Conservation (phyloP, 169 alveolate species). For the Cryptosporidium meleagridis region DNA sequence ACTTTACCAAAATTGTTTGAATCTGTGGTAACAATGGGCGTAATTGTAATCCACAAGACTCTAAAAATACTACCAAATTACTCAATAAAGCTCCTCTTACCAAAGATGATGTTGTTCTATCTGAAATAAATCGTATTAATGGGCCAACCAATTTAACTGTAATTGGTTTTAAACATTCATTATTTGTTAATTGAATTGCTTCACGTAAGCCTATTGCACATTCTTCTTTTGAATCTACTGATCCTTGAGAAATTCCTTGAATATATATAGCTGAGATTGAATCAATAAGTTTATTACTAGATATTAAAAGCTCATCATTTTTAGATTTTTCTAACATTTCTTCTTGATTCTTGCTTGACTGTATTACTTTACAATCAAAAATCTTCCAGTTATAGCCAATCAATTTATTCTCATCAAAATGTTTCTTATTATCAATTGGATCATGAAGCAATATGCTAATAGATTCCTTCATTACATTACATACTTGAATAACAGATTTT, state of each 20-base stretch:
- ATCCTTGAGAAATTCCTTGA: conserved; percentile 65
- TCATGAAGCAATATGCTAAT: conserved; percentile 20
- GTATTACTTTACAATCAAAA: background rate
- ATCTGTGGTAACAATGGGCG: conserved; percentile 84
- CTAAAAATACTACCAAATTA: conserved; percentile 77
- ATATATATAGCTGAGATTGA: conserved; percentile 52
- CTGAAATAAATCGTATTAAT: conserved; percentile 79
- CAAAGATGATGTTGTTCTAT: conserved; percentile 73
- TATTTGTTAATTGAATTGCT: conserved; percentile 49
- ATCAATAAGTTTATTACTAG: conserved; percentile 20
- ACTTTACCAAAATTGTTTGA: conserved; percentile 82
- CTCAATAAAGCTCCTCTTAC: conserved; percentile 79
- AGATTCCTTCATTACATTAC: conserved; percentile 21
- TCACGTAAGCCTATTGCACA: conserved; percentile 75
- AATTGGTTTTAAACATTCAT: conserved; percentile 75
- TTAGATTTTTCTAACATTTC: background rate
- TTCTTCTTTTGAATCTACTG: conserved; percentile 59
- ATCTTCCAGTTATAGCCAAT: conserved; percentile 34
- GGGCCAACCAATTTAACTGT: conserved; percentile 82
- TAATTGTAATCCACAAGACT: conserved; percentile 76
- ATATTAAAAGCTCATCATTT: background rate
- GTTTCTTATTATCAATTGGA: conserved; percentile 14
- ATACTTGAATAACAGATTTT: background rate
- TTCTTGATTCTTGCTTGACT: background rate
- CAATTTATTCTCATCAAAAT: conserved; percentile 12